These are phyloP conservation scores for Saturnispora dispora DNA, from an alignment of 805 yeast genomes.

Conservation along the genomic window DNA sequence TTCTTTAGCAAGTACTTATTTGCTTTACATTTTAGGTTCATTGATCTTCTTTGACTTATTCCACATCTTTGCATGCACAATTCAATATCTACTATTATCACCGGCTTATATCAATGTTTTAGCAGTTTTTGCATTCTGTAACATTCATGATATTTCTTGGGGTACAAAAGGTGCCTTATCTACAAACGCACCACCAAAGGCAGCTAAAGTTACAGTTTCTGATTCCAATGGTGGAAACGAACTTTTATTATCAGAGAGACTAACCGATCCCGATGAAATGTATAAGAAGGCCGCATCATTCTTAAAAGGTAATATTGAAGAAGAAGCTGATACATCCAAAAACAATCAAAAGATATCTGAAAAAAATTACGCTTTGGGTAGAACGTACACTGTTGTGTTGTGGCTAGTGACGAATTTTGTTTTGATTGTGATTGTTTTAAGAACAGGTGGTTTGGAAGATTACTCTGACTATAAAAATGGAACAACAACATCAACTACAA, in stretches of 20 bases:
- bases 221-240: conserved; percentile 14
- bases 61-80: conserved; percentile 79
- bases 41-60: conserved; percentile 77
- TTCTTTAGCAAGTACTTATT: conserved; percentile 75
- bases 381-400: conserved; percentile 77
- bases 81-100: conserved; percentile 71
- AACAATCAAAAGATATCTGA: conserved; percentile 19
- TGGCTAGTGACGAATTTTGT: conserved; percentile 84
- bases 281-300: conserved; percentile 20
- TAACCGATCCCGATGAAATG: conserved; percentile 25
- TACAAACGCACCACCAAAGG: conserved; percentile 53
- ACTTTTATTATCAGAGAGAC: conserved; percentile 22
- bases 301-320: conserved; percentile 33
- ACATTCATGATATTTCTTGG: conserved; percentile 93
- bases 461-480: conserved; percentile 14
- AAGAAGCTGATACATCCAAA: conserved; percentile 31
- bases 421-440: conserved; percentile 69
- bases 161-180: conserved; percentile 84
- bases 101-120: conserved; percentile 87
- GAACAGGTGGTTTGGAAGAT: conserved; percentile 67
- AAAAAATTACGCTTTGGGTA: conserved; percentile 79
- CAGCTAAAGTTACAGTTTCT: conserved; percentile 25
- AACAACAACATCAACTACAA: conserved; percentile 17
- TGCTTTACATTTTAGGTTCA: conserved; percentile 67
- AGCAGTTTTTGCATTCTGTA: conserved; percentile 89